Base-by-base conservation (phyloP, 148 eudicot genomes). In the Arctostaphylos glauca region DNA sequence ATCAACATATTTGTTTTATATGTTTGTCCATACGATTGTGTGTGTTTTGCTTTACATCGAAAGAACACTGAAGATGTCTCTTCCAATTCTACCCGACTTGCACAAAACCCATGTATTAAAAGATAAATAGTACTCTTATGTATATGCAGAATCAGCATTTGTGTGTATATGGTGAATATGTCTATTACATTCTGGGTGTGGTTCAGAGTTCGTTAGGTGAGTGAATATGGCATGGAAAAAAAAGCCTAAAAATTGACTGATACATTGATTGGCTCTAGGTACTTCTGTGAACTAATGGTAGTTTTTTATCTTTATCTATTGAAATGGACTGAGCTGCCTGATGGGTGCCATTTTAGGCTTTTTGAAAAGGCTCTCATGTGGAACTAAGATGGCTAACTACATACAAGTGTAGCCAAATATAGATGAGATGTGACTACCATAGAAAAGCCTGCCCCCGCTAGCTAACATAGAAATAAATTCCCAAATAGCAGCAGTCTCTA, bases 101-200 rank as follows among this genome's bases (percentile, higher is more conserved):
- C 67, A 41, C 59, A 72, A 82, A 78, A 81, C 74, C 66, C 86
- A 77, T 84, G 86, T 81, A 52, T 5, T 10, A 60, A 77, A 31
- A 31, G 38, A 31, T 0, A 31, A 31, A 31, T 31, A 31, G 1
- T 31, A 31, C 38, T 31, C 38, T 31, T 31, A 31, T 31, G 38
- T 31, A 31, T 31, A 31, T 31, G 38, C 38, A 31, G 38, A 31
- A 31, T 31, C 38, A 31, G 38, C 38, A 31, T 31, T 31, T 31
- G 38, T 31, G 38, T 31, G 38, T 31, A 31, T 31, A 31, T 31
- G 38, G 38, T 31, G 38, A 31, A 31, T 31, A 31, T 31, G 38
- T 31, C 38, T 31, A 0, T 31, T 31, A 53, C 3, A 0, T 60
- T 60, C 66, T 60, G 10, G 31, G 31, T 60, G 6, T 59, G 21